phyloP scores from a whole-genome alignment of 768 basidiomycete species.

The Amyloporia xantha region DNA sequence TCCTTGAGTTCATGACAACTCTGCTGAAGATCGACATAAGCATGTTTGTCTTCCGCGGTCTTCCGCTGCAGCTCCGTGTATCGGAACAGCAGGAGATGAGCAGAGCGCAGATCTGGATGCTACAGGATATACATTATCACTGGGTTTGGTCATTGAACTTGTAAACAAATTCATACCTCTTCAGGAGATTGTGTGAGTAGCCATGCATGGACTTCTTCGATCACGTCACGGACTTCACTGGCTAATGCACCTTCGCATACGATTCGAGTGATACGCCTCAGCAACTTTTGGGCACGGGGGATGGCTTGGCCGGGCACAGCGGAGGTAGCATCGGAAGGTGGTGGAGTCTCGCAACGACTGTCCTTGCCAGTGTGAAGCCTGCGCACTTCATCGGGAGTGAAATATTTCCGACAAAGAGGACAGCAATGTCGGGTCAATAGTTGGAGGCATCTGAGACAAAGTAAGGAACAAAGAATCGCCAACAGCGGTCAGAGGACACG shows the following conservation, averaged over 20 bases:
- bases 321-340: slow-evolving; percentile 4
- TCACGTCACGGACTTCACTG: slow-evolving; percentile 13
- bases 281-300: slow-evolving; percentile 43
- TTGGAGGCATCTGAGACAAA: slow-evolving; percentile 46
- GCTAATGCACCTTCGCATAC: slow-evolving; percentile 43
- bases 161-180: slow-evolving; percentile 12
- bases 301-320: slow-evolving; percentile 15
- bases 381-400: slow-evolving; percentile 39
- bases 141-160: neutral
- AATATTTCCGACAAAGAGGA: slow-evolving; percentile 57
- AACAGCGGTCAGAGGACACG: neutral
- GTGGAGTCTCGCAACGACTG: slow-evolving; percentile 16
- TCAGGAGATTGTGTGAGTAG: slow-evolving; percentile 13
- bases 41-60: slow-evolving; percentile 11
- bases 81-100: slow-evolving; percentile 17
- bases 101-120: slow-evolving; percentile 21
- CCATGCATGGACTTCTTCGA: slow-evolving; percentile 20
- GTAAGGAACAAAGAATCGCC: too few species aligned
- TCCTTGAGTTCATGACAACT: slow-evolving; percentile 12
- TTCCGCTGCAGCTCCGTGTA: slow-evolving; percentile 13
- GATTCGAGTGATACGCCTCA: slow-evolving; percentile 45
- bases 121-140: slow-evolving; percentile 1
- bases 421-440: slow-evolving; percentile 44
- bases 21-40: slow-evolving; percentile 9
- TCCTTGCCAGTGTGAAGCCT: slow-evolving; percentile 59